A percentile compares a stretch with the other conserved stretches of the same genome.
These are phyloP conservation scores for Vinca major DNA, from an alignment of 305 asterid species.

Conservation along the genomic window DNA sequence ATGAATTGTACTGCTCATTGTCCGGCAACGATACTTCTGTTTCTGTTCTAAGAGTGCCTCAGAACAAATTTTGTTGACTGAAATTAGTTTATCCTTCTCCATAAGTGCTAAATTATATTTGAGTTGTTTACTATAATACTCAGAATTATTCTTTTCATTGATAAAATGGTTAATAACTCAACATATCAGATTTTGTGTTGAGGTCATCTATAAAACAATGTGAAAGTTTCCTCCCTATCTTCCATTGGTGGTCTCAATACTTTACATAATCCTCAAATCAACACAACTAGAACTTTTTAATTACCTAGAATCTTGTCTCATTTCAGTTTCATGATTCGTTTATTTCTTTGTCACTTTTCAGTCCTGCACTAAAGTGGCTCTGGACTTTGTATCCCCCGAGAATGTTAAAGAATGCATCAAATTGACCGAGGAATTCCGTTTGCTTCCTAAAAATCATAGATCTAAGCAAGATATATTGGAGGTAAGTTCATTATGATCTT, in stretches of 20 bases:
- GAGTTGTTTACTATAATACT: not conserved
- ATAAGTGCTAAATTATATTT: not conserved
- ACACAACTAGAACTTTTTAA: not conserved
- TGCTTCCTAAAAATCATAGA: conserved; percentile 58
- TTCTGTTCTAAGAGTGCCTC: no score
- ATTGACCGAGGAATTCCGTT: conserved; percentile 60
- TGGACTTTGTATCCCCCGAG: conserved; percentile 78
- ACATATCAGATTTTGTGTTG: not conserved
- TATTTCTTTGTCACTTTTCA: conserved; percentile 15
- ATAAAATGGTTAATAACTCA: not conserved
- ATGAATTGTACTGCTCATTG: not conserved
- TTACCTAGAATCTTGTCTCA: not conserved
- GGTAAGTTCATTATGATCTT: conserved; percentile 26
- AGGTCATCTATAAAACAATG: not conserved
- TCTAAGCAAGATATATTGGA: conserved; percentile 73
- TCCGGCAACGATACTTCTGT: no score
- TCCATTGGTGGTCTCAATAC: not conserved
- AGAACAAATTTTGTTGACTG: no score
- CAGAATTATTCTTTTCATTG: not conserved
- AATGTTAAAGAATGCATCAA: conserved; percentile 54
- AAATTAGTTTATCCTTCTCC: not conserved
- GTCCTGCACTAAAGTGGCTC: conserved; percentile 75
- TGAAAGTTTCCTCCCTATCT: not conserved
- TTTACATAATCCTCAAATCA: not conserved
- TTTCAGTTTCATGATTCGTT: conserved; percentile 13